Base-by-base conservation (phyloP, 805 yeast species). In the Schizosaccharomyces osmophilus region DNA sequence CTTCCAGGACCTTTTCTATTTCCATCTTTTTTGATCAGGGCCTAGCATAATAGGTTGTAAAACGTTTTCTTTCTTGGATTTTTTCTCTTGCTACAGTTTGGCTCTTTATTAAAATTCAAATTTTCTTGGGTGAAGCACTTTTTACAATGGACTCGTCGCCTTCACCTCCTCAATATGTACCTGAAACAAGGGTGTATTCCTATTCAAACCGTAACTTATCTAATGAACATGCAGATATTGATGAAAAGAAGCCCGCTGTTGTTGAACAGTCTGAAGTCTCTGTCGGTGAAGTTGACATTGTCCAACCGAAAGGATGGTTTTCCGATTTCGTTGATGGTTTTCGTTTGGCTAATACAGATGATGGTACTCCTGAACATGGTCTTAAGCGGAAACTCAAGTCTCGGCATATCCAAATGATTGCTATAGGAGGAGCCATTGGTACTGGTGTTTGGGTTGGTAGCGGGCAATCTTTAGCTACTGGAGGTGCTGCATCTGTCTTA, bases 351-450 rank as follows among this genome's bases (percentile, higher is more conserved):
- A 17, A 45, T 19, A 17, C 22, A n/a, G 9, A n/a, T 19, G 26
- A 45, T 1, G 22, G 5, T n/a, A 8, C 24, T 45, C 5, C 51
- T 17, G 51, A 24, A 45, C 51, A 45, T 19, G 51, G 51, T 8
- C 59, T 57, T 6, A 9, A 57, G 19, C 70, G 81, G 63, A 58
- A 63, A 15, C 68, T 72, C 55, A 71, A 73, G 63, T 67, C 67
- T 24, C 69, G 75, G 17, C 75, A 72, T 64, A 62, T 72, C 60
- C 73, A 70, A 62, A 80, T 85, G 81, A 83, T 86, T 67, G 87
- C 94, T 54, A 75, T 87, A 62, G 94, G 93, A 62, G 89, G 94
- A 61, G 83, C 90, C 60, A 83, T 86, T 63, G 95, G 95, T 68
- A 83, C 93, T 41, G 85, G 85, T 65, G 70, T 82, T 41, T 81